A percentile compares a stretch with the other conserved stretches of the same genome.
phyloP scores from a whole-genome alignment of 441 rosid species.

The Sinapis alba region DNA sequence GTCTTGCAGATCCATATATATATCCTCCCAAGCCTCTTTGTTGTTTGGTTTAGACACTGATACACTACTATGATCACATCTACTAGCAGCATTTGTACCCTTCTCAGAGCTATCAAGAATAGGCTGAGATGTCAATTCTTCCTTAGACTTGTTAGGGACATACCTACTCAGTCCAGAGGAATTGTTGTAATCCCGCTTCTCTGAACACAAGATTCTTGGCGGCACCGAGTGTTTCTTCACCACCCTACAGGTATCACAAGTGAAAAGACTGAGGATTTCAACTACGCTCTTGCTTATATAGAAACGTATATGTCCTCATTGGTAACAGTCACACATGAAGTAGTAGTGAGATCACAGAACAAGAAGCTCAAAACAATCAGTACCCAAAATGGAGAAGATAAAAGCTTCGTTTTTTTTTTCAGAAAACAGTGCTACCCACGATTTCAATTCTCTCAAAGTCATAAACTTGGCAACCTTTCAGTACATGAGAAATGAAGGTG shows the following conservation, averaged over 20 bases:
- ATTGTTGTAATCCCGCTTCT: slow-evolving; percentile 51
- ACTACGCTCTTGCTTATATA: too few relatives aligned
- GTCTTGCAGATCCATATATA: slow-evolving; percentile 29
- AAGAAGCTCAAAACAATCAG: too few relatives aligned
- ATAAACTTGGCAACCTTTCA: too few relatives aligned
- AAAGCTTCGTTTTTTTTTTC: too few relatives aligned
- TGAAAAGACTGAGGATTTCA: too few relatives aligned
- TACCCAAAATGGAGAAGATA: too few relatives aligned
- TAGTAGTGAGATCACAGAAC: too few relatives aligned
- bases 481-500: too few relatives aligned
- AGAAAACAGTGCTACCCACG: too few relatives aligned
- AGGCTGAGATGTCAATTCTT: slow-evolving; percentile 26
- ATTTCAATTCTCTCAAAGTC: neutral
- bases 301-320: too few relatives aligned
- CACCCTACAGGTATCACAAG: too few relatives aligned
- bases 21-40: slow-evolving; percentile 15
- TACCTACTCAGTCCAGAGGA: slow-evolving; percentile 60
- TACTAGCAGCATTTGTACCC: slow-evolving; percentile 5
- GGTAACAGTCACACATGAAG: too few relatives aligned
- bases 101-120: slow-evolving; percentile 39
- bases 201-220: slow-evolving; percentile 44
- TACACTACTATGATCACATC: slow-evolving; percentile 30
- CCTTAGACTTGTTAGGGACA: slow-evolving; percentile 56
- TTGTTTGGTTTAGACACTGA: slow-evolving; percentile 1
- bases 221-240: slow-evolving; percentile 40